These are phyloP conservation scores for Diutina catenulata DNA, from an alignment of 1,139 yeast genomes.

Conservation along the genomic window DNA sequence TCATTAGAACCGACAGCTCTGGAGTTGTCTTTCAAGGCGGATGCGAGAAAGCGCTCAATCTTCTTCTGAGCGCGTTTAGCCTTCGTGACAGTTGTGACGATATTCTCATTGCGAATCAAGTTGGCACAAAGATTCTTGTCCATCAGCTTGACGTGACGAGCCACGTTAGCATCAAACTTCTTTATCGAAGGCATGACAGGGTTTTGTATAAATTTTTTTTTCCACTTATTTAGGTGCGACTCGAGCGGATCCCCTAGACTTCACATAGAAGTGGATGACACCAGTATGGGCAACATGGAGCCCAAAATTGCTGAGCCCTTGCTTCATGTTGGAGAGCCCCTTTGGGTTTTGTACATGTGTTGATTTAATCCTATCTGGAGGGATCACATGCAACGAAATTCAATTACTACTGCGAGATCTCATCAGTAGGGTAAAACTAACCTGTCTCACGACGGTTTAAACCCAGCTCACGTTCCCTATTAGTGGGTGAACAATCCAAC, in stretches of 20 bases:
- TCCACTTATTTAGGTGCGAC: too few species aligned
- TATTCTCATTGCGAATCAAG: constrained; percentile 33
- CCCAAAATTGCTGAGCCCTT: too few species aligned
- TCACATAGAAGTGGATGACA: too few species aligned
- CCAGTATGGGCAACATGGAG: too few species aligned
- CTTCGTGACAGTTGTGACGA: constrained; percentile 33
- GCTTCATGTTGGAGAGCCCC: too few species aligned
- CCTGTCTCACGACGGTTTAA: constrained; percentile 30
- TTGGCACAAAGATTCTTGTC: constrained; percentile 35
- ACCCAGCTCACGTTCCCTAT: constrained; percentile 34
- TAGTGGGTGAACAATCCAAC: constrained; percentile 31
- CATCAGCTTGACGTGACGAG: constrained; percentile 34
- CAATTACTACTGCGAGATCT: constrained; percentile 26
- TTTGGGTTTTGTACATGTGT: too few species aligned
- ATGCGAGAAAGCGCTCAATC: constrained; percentile 28
- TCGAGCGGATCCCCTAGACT: too few species aligned
- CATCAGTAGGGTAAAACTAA: too few species aligned
- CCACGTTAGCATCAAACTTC: constrained; percentile 32
- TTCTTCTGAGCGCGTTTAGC: constrained; percentile 37
- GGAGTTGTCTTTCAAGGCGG: constrained; percentile 15
- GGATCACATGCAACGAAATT: too few species aligned
- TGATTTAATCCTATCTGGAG: too few species aligned
- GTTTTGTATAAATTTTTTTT: too few species aligned
- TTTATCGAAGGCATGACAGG: constrained; percentile 30
- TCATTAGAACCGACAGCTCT: constrained; percentile 8